Conservation (phyloP, 2,329 filamentous ascomycete genomes). For the Penicillium sp. region DNA sequence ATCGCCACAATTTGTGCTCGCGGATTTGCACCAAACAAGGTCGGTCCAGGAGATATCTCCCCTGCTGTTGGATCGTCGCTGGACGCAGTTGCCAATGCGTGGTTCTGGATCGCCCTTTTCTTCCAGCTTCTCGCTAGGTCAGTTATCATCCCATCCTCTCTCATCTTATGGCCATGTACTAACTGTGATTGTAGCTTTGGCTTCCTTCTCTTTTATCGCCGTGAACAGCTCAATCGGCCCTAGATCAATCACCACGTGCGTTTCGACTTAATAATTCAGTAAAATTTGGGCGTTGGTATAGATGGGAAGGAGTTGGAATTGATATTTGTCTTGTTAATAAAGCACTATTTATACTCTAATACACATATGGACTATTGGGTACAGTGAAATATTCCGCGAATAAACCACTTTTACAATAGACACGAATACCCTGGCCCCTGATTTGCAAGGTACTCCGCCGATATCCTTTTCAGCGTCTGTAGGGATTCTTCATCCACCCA, state of each 20-base stretch:
- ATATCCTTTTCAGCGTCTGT: too few relatives aligned
- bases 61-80: constrained; percentile 55
- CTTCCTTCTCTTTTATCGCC: constrained; percentile 44
- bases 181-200: constrained; percentile 28
- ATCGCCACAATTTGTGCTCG: constrained; percentile 61
- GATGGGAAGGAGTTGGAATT: background rate
- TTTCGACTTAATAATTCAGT: background rate
- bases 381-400: background rate
- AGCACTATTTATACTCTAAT: background rate
- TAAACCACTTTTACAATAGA: too few relatives aligned
- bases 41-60: constrained; percentile 61
- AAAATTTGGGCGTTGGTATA: background rate
- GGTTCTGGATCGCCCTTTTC: constrained; percentile 60
- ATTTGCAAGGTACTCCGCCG: too few relatives aligned
- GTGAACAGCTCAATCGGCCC: constrained; percentile 44
- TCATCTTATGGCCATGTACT: background rate
- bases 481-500: too few relatives aligned
- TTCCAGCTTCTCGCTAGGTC: constrained; percentile 58
- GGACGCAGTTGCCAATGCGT: constrained; percentile 46
- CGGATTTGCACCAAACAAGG: constrained; percentile 57
- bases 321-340: background rate
- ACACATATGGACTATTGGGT: background rate
- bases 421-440: background rate
- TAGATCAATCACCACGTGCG: constrained; percentile 14
- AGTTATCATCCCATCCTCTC: constrained; percentile 43